Base-by-base conservation (phyloP, 2,329 filamentous ascomycete genomes). In the Pestalotiopsis sp. region DNA sequence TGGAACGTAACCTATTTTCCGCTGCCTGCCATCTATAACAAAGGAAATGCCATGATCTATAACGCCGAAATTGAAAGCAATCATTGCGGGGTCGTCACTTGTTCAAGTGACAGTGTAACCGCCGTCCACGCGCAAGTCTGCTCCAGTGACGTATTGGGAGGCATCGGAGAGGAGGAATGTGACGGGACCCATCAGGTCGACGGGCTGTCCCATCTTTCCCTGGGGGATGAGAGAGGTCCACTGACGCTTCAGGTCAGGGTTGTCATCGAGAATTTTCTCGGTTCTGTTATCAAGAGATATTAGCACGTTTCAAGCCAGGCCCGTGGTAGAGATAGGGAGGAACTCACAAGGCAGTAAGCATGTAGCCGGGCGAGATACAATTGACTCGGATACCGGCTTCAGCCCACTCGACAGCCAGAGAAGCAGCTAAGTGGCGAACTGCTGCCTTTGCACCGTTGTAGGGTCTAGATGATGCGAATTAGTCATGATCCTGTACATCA, bases 401-500 rank as follows among this genome's bases (percentile, higher is more conserved):
- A 0, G 95, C 94, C 95, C 96, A 98, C 81, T 98, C 96, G 64
- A 98, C 95, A 45, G 95, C 95, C 75, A 98, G 86, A 72, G 92
- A 96, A 49, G 93, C 88, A 13, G 94, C 94, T 70, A 98, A 82
- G 81, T 98, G 95, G 71, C 95, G 88, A 60, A 98, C 92, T 12
- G 93, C 96, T 45, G 96, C 95, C 83, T 98, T 98, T 71, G 94
- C 90, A 4, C 92, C 93, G 78, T 98, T 98, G 83, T 98, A 98
- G 0, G 95, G 94, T 60, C 86, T 88, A 70, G 36, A 65, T 3
- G 4, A 11, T 3, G 3, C 0, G 17, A 13, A 3, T 61, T 38
- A 61, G 27, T 36, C 17, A 7, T 49, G 17, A 7, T 49, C 17
- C n/a, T 20, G 25, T 20, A 11, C 11, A 13, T 9, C 12, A 11